Conservation (phyloP, 768 basidiomycete genomes). For the Leccinum imitatum region DNA sequence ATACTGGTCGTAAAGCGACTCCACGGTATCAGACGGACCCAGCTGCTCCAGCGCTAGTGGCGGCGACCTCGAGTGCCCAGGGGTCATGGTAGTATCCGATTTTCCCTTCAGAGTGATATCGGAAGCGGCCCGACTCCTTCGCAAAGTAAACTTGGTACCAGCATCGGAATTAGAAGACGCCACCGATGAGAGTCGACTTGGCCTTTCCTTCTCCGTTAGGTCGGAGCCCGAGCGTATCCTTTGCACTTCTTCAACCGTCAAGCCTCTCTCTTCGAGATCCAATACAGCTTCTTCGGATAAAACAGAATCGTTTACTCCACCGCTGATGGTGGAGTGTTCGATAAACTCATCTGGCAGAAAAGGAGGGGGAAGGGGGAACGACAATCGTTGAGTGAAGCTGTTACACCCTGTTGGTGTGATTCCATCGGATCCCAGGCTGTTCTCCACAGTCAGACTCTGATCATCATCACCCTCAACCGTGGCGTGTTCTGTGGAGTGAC, state of each 20-base stretch:
- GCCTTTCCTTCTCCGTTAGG: conserved; percentile 18
- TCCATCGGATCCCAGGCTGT: conserved; percentile 1
- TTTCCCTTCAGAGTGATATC: conserved; percentile 31
- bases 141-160: conserved; percentile 3
- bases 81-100: conserved; percentile 4
- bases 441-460: background rate
- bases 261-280: background rate
- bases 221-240: conserved; percentile 3
- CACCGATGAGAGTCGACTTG: conserved; percentile 5
- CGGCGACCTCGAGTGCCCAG: too few species aligned
- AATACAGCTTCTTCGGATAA: background rate
- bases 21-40: too few species aligned
- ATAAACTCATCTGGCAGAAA: conserved; percentile 8
- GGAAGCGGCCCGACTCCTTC: conserved; percentile 30
- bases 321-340: background rate
- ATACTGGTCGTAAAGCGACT: too few species aligned
- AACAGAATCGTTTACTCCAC: background rate
- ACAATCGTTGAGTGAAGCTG: conserved; percentile 12
- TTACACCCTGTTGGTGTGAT: background rate
- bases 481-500: background rate
- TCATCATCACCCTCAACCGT: background rate
- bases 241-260: conserved; percentile 3
- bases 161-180: background rate
- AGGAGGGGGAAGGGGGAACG: conserved; percentile 23
- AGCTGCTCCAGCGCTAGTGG: too few species aligned